Evolutionary conservation across 768 basidiomycete genomes (phyloP).

Genomic region (Gloeophyllum trabeum): DNA sequence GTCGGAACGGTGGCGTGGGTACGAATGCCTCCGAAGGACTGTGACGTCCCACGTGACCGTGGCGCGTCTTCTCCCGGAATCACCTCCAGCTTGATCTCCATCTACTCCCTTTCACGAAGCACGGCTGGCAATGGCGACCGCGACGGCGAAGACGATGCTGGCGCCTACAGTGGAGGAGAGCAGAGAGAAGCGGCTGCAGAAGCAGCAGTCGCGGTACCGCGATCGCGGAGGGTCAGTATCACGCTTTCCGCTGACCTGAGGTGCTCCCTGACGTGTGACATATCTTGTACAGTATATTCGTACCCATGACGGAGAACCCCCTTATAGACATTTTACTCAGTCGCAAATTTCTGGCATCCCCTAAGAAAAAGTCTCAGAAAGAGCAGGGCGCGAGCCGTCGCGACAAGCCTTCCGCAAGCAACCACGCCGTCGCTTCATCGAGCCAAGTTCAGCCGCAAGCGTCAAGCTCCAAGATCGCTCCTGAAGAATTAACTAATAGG

Average conservation of each 20-base stretch:
- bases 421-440: neutral
- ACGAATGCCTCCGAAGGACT: too few relatives aligned
- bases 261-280: neutral
- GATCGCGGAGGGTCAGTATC: constrained; percentile 49
- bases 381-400: neutral
- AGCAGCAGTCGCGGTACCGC: constrained; percentile 47
- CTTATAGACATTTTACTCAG: neutral
- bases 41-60: too few relatives aligned
- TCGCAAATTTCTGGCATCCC: neutral
- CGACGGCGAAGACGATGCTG: too few relatives aligned
- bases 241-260: neutral
- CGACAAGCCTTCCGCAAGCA: too few relatives aligned
- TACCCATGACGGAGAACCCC: neutral
- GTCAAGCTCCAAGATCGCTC: neutral
- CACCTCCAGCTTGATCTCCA: too few relatives aligned
- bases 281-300: neutral
- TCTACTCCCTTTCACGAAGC: too few relatives aligned
- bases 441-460: neutral
- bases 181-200: constrained; percentile 36
- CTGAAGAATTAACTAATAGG: neutral
- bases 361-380: neutral
- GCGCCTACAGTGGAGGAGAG: constrained; percentile 36
- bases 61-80: neutral
- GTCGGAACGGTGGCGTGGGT: too few relatives aligned
- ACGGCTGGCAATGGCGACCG: too few relatives aligned